Conservation (phyloP, 768 basidiomycete species). For the Rhizopogon sp. region DNA sequence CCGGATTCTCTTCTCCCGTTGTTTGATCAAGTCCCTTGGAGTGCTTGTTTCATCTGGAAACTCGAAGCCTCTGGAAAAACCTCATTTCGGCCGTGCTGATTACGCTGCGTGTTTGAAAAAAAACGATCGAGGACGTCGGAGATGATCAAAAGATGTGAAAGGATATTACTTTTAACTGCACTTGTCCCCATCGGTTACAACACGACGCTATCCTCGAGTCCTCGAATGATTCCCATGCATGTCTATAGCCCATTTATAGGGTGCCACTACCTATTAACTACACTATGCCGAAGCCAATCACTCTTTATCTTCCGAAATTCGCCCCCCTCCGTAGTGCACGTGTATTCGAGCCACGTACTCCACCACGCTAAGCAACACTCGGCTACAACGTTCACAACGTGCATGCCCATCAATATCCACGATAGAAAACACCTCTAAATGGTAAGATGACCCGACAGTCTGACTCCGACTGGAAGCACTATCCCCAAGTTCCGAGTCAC, state of each 20-base stretch:
- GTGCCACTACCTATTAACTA: too few relatives aligned
- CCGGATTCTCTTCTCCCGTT: constrained; percentile 3
- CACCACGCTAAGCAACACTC: neutral
- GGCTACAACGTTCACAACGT: neutral
- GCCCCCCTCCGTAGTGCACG: too few relatives aligned
- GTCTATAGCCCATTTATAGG: too few relatives aligned
- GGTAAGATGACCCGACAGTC: neutral
- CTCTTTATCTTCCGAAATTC: too few relatives aligned
- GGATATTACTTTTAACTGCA: neutral
- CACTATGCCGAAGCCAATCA: too few relatives aligned
- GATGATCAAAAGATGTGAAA: neutral
- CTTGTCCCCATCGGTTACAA: too few relatives aligned
- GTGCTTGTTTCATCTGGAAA: neutral
- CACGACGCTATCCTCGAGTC: too few relatives aligned
- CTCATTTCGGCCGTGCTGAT: neutral
- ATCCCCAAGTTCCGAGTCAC: neutral
- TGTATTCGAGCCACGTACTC: too few relatives aligned
- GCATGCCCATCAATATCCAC: neutral
- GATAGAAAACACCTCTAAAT: neutral
- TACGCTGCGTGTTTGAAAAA: neutral
- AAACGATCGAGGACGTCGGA: neutral
- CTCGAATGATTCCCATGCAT: too few relatives aligned
- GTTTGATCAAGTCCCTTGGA: neutral
- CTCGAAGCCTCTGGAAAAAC: neutral
- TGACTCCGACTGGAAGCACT: neutral